A percentile compares a stretch with the other conserved stretches of the same genome.
Conservation (phyloP, 305 asterid genomes). For the Fraxinus dipetala region DNA sequence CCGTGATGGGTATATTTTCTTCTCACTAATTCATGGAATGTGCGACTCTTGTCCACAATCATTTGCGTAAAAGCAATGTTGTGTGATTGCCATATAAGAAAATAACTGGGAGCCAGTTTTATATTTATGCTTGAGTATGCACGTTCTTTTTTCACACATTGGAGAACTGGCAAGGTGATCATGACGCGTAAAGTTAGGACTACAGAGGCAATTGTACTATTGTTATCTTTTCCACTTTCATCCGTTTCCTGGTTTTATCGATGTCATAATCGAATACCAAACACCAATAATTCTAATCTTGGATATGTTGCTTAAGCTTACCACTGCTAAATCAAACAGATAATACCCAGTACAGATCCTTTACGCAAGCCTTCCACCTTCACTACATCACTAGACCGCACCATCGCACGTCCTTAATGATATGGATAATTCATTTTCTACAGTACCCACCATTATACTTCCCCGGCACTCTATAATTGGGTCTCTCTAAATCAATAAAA, state of each 20-base stretch:
- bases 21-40: conserved; percentile 10
- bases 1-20: conserved; percentile 72
- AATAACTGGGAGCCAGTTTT: not conserved
- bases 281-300: not conserved
- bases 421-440: not conserved
- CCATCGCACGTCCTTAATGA: not conserved
- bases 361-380: not conserved
- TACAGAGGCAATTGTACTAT: not conserved
- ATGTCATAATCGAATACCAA: not conserved
- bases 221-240: not conserved
- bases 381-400: not conserved
- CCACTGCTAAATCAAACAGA: not conserved
- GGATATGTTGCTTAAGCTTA: not conserved
- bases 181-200: not conserved
- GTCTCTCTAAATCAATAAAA: not conserved
- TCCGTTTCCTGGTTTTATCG: not conserved
- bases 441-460: not conserved
- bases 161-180: not conserved
- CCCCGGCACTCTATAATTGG: not conserved
- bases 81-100: conserved; percentile 6
- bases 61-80: not conserved
- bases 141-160: not conserved
- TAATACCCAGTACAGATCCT: not conserved
- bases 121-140: not conserved
- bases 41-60: not conserved